These are phyloP conservation scores for Xanthoconium purpureum DNA, from an alignment of 768 basidiomycete genomes.

Conservation along the genomic window DNA sequence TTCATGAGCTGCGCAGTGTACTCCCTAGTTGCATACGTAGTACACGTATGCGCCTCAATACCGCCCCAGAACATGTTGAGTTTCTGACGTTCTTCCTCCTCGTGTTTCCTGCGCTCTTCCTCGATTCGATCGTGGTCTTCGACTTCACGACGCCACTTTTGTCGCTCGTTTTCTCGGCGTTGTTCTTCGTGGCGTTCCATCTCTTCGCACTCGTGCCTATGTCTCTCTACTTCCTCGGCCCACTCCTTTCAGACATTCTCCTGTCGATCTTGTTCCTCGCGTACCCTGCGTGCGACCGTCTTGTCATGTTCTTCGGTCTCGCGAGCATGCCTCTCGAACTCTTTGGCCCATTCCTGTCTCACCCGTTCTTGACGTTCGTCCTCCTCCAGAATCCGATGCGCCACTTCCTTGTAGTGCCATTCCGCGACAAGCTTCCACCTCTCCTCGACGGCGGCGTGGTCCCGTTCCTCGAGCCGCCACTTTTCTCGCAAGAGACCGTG, in stretches of 20 bases:
- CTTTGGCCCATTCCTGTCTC: too few species aligned
- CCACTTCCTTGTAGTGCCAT: conserved; percentile 10
- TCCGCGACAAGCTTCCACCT: conserved; percentile 11
- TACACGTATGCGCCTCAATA: too few species aligned
- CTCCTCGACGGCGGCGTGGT: neutral
- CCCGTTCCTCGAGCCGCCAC: conserved; percentile 5
- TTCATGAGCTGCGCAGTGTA: conserved; percentile 30
- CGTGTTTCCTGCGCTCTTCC: conserved; percentile 15
- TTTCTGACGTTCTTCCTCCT: conserved; percentile 23
- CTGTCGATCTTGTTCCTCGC: conserved; percentile 6
- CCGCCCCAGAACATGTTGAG: too few species aligned
- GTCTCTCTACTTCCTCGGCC: neutral
- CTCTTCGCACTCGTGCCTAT: conserved; percentile 9
- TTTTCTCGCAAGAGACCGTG: neutral
- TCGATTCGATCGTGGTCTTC: conserved; percentile 15
- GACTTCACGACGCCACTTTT: conserved; percentile 15
- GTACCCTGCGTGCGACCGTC: neutral
- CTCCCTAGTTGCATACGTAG: neutral
- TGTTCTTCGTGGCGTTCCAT: conserved; percentile 6
- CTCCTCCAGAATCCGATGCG: neutral
- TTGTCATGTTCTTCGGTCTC: conserved; percentile 2
- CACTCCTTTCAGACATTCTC: conserved; percentile 1
- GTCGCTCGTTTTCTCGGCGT: conserved; percentile 6
- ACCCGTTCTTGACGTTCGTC: conserved; percentile 12
- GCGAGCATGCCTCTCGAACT: neutral